These are phyloP conservation scores for Fusarium sp. DNA, from an alignment of 2,329 filamentous ascomycete species.

Conservation along the genomic window DNA sequence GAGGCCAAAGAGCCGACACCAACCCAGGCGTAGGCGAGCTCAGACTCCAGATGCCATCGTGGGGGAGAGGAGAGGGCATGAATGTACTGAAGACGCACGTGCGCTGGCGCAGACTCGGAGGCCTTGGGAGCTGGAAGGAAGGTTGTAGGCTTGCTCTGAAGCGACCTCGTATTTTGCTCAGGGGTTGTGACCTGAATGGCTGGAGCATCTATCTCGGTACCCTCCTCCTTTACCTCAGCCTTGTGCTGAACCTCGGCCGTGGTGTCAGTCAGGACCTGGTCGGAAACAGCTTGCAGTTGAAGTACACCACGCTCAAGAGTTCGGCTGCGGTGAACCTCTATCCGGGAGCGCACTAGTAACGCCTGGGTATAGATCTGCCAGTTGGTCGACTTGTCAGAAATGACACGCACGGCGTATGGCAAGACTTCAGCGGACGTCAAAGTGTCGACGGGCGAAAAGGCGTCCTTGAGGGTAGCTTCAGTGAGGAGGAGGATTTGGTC, in stretches of 20 bases:
- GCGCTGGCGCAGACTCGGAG: constrained; percentile 81
- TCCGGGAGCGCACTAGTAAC: constrained; percentile 86
- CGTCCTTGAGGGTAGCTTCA: constrained; percentile 89
- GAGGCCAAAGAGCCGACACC: constrained; percentile 87
- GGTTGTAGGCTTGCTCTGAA: constrained; percentile 68
- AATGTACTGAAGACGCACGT: constrained; percentile 83
- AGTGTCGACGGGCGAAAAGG: constrained; percentile 82
- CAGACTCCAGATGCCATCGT: constrained; percentile 93
- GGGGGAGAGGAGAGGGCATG: constrained; percentile 87
- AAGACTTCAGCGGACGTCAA: constrained; percentile 94
- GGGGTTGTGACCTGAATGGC: constrained; percentile 59
- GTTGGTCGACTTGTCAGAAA: constrained; percentile 90
- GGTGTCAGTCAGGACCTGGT: constrained; percentile 93
- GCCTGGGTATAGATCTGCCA: constrained; percentile 99
- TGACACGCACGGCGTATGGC: constrained; percentile 88
- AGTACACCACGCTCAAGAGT: constrained; percentile 91
- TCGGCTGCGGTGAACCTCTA: constrained; percentile 87
- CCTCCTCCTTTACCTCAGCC: constrained; percentile 40
- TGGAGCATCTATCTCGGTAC: constrained; percentile 53
- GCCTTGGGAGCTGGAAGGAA: constrained; percentile 84
- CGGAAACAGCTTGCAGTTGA: constrained; percentile 93
- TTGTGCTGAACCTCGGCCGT: constrained; percentile 49
- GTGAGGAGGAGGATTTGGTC: constrained; percentile 93
- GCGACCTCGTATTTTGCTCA: constrained; percentile 44
- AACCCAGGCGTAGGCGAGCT: constrained; percentile 94